A percentile compares a stretch with the other conserved stretches of the same genome.
These are phyloP conservation scores for Botrytis byssoidea DNA, from an alignment of 2,329 filamentous ascomycete species.

Conservation along the genomic window DNA sequence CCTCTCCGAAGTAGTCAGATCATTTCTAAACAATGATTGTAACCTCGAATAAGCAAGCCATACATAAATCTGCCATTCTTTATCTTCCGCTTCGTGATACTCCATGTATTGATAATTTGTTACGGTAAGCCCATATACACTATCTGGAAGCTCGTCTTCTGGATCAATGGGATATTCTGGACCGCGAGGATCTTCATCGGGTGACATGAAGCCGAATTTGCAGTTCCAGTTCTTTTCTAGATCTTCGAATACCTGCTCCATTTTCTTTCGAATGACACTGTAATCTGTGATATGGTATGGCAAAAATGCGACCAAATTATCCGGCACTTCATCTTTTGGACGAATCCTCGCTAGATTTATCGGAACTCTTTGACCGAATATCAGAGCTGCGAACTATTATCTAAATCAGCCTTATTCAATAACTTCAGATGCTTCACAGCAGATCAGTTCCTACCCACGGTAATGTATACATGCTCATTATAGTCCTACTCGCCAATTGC, in stretches of 20 bases:
- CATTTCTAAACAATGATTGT: slow-evolving; percentile 23
- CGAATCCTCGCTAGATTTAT: not conserved
- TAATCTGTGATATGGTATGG: not conserved
- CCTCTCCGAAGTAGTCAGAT: not conserved
- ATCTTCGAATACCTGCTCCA: not conserved
- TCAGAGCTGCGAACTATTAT: not conserved
- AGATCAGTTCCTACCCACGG: slow-evolving; percentile 24
- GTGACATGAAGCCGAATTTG: slow-evolving; percentile 22
- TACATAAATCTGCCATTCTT: slow-evolving; percentile 16
- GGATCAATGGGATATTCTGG: not conserved
- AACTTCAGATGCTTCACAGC: no score
- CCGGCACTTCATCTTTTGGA: not conserved
- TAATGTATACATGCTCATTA: slow-evolving; percentile 24
- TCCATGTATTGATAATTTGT: slow-evolving; percentile 22
- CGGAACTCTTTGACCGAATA: not conserved
- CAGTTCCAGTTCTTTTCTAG: slow-evolving; percentile 5
- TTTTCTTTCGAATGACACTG: not conserved
- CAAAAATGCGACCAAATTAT: not conserved
- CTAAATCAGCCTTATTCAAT: not conserved
- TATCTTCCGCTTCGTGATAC: not conserved
- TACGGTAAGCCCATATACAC: slow-evolving; percentile 5
- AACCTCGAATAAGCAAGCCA: slow-evolving; percentile 18
- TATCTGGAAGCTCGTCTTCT: not conserved
- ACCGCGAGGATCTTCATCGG: slow-evolving; percentile 22
- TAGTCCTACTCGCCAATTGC: slow-evolving; percentile 35